phyloP scores from a whole-genome alignment of 441 rosid species.

The Rhodomyrtus psidioides region DNA sequence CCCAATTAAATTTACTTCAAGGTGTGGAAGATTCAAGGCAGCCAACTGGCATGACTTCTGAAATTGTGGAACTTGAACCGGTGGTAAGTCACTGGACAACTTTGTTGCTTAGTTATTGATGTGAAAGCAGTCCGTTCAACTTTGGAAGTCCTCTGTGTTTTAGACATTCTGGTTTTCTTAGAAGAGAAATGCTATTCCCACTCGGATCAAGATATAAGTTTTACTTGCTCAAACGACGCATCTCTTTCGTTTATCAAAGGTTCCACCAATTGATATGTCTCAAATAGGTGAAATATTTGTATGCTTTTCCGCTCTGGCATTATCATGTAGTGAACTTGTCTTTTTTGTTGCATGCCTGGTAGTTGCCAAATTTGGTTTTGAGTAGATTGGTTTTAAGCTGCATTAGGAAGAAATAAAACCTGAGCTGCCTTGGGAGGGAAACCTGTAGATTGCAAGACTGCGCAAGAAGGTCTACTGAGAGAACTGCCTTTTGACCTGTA shows the following conservation, averaged over 20 bases:
- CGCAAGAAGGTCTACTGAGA: not conserved
- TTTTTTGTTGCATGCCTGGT: not conserved
- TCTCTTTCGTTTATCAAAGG: too few relatives aligned
- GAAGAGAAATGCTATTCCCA: too few relatives aligned
- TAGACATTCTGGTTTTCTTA: not conserved
- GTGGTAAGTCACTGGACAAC: conserved; percentile 44
- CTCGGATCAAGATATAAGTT: too few relatives aligned
- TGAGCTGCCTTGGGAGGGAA: not conserved
- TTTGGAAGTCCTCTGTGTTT: not conserved
- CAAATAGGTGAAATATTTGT: not conserved
- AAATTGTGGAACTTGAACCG: conserved; percentile 86
- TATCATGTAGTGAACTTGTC: not conserved
- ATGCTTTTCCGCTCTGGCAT: not conserved
- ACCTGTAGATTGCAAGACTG: not conserved
- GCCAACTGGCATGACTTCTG: conserved; percentile 33
- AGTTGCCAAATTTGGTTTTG: not conserved
- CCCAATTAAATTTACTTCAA: conserved; percentile 49
- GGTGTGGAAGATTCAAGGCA: conserved; percentile 32
- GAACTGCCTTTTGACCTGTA: not conserved
- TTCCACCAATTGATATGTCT: too few relatives aligned
- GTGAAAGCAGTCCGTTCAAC: not conserved
- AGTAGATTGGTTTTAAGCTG: not conserved
- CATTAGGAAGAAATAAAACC: not conserved
- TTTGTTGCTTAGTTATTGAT: not conserved
- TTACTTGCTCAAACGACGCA: too few relatives aligned